These are phyloP conservation scores for Zelopaecilomyces penicillatus DNA, from an alignment of 2,329 filamentous ascomycete genomes.

Conservation along the genomic window DNA sequence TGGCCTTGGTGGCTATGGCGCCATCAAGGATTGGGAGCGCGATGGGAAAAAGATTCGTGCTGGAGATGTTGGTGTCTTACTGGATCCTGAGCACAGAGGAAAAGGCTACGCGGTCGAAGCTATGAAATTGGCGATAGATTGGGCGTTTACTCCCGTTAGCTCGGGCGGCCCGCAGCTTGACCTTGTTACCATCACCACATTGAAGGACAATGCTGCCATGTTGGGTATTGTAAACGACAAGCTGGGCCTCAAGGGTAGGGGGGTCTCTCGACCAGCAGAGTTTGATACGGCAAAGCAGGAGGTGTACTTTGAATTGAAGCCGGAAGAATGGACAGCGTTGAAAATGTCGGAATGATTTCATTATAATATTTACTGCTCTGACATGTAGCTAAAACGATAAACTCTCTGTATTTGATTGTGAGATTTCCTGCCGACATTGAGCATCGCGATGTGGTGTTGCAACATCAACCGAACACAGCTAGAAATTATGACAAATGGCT, in stretches of 20 bases:
- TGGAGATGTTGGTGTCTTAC: slow-evolving; percentile 20
- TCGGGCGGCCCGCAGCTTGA: slow-evolving; percentile 20
- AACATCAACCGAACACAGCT: no score
- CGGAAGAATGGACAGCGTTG: slow-evolving; percentile 10
- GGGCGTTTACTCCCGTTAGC: slow-evolving; percentile 15
- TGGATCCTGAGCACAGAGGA: slow-evolving; percentile 16
- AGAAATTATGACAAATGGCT: no score
- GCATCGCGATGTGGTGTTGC: no score
- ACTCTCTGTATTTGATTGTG: no score
- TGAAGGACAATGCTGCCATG: slow-evolving; percentile 17
- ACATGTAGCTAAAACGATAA: no score
- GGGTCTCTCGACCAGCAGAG: slow-evolving; percentile 10
- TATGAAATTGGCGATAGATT: slow-evolving; percentile 17
- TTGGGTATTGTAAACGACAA: slow-evolving; percentile 14
- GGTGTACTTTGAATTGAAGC: slow-evolving; percentile 17
- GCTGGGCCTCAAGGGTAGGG: slow-evolving; percentile 14
- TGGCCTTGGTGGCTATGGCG: slow-evolving; percentile 21
- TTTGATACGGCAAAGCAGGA: slow-evolving; percentile 12
- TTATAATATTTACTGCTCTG: no score
- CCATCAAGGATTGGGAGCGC: slow-evolving; percentile 17
- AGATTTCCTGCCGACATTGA: no score
- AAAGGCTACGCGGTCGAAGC: slow-evolving; percentile 18
- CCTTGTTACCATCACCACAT: slow-evolving; percentile 18
- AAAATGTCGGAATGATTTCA: no score
- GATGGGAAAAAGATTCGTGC: slow-evolving; percentile 12